Conservation (phyloP, 352 stramenopile species). For the Pythium insidiosum region DNA sequence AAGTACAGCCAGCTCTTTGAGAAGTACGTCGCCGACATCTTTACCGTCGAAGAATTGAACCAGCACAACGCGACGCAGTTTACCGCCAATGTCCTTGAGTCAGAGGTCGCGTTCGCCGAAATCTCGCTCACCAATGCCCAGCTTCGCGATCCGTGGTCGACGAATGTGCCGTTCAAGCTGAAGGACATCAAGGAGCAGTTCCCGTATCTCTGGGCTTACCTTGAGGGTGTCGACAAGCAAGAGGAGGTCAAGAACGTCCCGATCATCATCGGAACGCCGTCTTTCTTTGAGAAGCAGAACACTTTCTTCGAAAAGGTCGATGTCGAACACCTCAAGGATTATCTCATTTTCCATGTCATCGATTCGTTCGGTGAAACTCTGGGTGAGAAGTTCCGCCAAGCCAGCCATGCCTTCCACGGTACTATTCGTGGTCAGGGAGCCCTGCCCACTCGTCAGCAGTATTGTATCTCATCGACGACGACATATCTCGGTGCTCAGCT, state of each 20-base stretch:
- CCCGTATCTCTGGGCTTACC: slow-evolving; percentile 39
- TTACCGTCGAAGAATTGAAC: slow-evolving; percentile 27
- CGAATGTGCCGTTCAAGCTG: slow-evolving; percentile 83
- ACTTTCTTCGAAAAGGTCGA: slow-evolving; percentile 27
- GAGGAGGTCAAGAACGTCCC: slow-evolving; percentile 26
- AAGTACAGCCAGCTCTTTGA: slow-evolving; percentile 32
- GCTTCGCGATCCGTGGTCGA: slow-evolving; percentile 75
- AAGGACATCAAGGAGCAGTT: slow-evolving; percentile 39
- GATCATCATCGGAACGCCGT: slow-evolving; percentile 37
- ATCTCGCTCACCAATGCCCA: slow-evolving; percentile 84
- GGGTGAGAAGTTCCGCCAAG: slow-evolving; percentile 43
- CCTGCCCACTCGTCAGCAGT: slow-evolving; percentile 31
- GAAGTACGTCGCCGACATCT: slow-evolving; percentile 37
- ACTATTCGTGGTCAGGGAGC: slow-evolving; percentile 20
- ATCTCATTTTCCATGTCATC: slow-evolving; percentile 57
- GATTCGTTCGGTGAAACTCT: slow-evolving; percentile 31
- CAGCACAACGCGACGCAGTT: slow-evolving; percentile 29
- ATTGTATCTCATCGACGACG: slow-evolving; percentile 70
- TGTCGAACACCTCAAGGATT: slow-evolving; percentile 38
- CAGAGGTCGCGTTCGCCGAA: slow-evolving; percentile 76
- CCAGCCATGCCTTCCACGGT: slow-evolving; percentile 40
- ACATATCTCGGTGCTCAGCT: slow-evolving; percentile 79
- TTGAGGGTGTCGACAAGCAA: slow-evolving; percentile 34
- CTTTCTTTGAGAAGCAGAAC: slow-evolving; percentile 44
- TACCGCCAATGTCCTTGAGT: slow-evolving; percentile 31